These are phyloP conservation scores for Phytophthora citrophthora DNA, from an alignment of 352 stramenopile genomes.

Conservation along the genomic window DNA sequence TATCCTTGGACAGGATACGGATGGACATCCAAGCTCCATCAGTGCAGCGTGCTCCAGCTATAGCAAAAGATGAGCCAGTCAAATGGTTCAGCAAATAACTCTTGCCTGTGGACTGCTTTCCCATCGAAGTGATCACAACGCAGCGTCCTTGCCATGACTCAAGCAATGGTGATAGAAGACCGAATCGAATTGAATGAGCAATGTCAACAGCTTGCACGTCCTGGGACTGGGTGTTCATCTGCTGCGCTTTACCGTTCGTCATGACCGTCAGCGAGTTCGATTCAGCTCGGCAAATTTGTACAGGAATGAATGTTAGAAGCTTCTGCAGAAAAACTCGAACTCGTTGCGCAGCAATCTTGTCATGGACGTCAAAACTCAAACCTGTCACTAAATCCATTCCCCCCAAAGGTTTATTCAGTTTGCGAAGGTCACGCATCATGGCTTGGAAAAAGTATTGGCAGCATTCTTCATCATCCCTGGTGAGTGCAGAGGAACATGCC, in stretches of 20 bases:
- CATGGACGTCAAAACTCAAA: conserved; percentile 21
- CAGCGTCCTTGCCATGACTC: conserved; percentile 46
- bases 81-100: conserved; percentile 85
- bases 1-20: conserved; percentile 34
- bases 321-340: conserved; percentile 29
- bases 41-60: conserved; percentile 49
- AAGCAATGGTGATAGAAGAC: conserved; percentile 41
- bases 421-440: conserved; percentile 58
- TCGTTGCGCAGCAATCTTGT: not conserved
- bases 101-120: conserved; percentile 82
- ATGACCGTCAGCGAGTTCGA: conserved; percentile 67
- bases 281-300: conserved; percentile 79
- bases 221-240: conserved; percentile 21
- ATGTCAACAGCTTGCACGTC: conserved; percentile 52
- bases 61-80: conserved; percentile 75
- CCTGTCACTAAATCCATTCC: conserved; percentile 40
- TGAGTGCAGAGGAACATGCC: conserved; percentile 10
- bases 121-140: conserved; percentile 53
- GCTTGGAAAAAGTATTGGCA: conserved; percentile 34
- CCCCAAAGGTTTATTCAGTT: conserved; percentile 64
- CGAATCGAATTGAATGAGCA: conserved; percentile 53
- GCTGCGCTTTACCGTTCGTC: conserved; percentile 43
- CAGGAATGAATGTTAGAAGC: conserved; percentile 72
- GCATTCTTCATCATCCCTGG: conserved; percentile 7
- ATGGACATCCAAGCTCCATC: conserved; percentile 56